Evolutionary conservation across 2,329 filamentous ascomycete species (phyloP), one percentile per base, ranked within the genome.

Genomic region (Achaetomium macrosporum): DNA sequence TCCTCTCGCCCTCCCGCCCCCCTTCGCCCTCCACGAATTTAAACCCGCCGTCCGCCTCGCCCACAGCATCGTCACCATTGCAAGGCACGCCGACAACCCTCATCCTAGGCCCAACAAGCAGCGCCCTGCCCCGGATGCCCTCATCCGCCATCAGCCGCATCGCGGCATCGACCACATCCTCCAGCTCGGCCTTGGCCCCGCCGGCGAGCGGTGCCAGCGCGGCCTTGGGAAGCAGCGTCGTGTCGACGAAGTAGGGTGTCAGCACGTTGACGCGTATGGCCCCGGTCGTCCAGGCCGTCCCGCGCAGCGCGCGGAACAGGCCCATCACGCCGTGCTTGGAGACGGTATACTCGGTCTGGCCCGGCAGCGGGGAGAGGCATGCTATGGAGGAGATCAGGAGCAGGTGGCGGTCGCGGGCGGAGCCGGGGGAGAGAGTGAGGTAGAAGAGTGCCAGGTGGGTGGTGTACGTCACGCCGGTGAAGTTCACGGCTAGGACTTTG

Each of bases 291-390:
- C 74, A 72, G 2, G 75, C 70, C 0, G 75, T 76, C 4, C 71
- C 65, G 15, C 83, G 74, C 42, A 88, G 68, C 6, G 74, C 72
- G 41, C 84, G 75, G 66, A 84, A 87, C 33, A 87, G 69, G 0
- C 84, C 85, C 11, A 84, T 72, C 0, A 88, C 76, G 17, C 75
- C 84, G 67, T 88, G 84, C 65, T 88, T 88, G 42, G 80, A 76
- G 31, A 78, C 73, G 20, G 74, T 73, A 65, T 88, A 88, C 52
- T 82, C 75, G 6, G 70, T 61, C 56, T 73, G 68, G 39, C 69
- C 68, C 2, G 75, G 66, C 30, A 78, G 63, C 3, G 74, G 67
- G n/a, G 62, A 49, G 4, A 82, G 54, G 11, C 78, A 79, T 1
- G 84, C 83, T 33, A 86, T 69, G 10, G 81, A 85, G 37, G 83